phyloP scores from a whole-genome alignment of 345 rosid species.

The Citrus glauca region DNA sequence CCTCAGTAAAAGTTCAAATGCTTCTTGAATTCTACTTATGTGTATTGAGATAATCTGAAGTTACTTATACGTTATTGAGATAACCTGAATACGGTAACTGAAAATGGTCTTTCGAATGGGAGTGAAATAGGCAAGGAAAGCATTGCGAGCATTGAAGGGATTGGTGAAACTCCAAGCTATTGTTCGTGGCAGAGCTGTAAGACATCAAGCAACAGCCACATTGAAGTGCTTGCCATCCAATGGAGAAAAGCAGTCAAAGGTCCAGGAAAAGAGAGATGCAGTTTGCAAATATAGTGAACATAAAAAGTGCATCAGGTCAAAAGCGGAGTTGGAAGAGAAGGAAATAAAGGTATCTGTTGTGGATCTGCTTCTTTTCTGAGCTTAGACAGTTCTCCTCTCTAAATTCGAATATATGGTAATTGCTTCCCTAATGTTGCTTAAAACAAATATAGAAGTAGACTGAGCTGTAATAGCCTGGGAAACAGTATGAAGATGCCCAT shows the following conservation, averaged over 20 bases:
- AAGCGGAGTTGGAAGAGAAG: slow-evolving; percentile 33
- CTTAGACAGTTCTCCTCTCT: neutral
- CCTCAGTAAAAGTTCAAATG: neutral
- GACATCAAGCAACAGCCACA: slow-evolving; percentile 32
- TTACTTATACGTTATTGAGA: neutral
- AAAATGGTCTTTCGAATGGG: slow-evolving; percentile 5
- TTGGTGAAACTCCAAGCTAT: slow-evolving; percentile 87
- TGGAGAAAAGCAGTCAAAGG: slow-evolving; percentile 20
- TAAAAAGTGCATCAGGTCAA: slow-evolving; percentile 20
- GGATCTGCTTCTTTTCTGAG: neutral
- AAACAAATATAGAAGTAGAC: neutral
- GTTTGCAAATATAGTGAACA: slow-evolving; percentile 21
- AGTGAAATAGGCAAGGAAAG: slow-evolving; percentile 78
- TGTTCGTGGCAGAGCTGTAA: slow-evolving; percentile 67
- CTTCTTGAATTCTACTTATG: neutral
- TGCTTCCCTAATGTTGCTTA: neutral
- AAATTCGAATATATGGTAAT: neutral
- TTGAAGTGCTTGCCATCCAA: slow-evolving; percentile 29
- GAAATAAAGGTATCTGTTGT: slow-evolving; percentile 37
- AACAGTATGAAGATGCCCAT: neutral
- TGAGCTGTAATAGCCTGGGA: neutral
- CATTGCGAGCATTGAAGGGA: slow-evolving; percentile 78
- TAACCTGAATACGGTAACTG: neutral
- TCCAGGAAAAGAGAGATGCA: slow-evolving; percentile 12
- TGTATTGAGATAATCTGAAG: neutral